phyloP scores from a whole-genome alignment of 208 protist species.

The Acanthamoeba castellanii region DNA sequence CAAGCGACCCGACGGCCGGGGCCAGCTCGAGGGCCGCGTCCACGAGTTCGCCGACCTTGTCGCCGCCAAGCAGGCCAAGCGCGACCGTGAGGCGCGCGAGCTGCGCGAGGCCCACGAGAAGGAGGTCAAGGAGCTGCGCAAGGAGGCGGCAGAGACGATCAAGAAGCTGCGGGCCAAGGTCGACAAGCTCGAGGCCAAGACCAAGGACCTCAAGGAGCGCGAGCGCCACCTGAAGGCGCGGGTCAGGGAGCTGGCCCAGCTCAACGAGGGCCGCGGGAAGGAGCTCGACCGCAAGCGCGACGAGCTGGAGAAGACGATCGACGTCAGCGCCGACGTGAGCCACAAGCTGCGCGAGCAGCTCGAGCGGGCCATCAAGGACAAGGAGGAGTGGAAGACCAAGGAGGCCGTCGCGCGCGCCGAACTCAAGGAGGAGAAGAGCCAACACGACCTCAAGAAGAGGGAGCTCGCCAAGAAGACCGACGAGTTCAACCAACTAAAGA shows the following conservation, averaged over 20 bases:
- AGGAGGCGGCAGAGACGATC: neutral
- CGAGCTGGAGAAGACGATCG: slow-evolving; percentile 59
- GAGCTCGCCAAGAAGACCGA: slow-evolving; percentile 63
- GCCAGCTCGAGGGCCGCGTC: neutral
- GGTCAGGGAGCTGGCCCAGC: slow-evolving; percentile 24
- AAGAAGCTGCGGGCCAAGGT: slow-evolving; percentile 20
- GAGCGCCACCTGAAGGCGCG: neutral
- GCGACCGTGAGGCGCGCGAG: neutral
- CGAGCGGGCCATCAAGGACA: neutral
- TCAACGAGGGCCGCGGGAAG: slow-evolving; percentile 24
- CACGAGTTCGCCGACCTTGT: slow-evolving; percentile 8
- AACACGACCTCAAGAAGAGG: slow-evolving; percentile 23
- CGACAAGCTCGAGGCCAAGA: neutral
- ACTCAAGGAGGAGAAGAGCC: slow-evolving; percentile 52
- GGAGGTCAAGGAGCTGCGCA: neutral
- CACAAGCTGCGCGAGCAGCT: slow-evolving; percentile 46
- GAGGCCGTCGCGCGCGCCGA: neutral
- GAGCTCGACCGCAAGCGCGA: slow-evolving; percentile 55
- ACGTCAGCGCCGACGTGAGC: slow-evolving; percentile 55
- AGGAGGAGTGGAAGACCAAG: slow-evolving; percentile 49
- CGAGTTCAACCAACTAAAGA: slow-evolving; percentile 30
- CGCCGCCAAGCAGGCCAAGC: neutral
- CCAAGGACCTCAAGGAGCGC: slow-evolving; percentile 36
- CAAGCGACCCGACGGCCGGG: neutral
- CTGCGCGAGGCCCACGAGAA: neutral